A percentile compares a stretch with the other conserved stretches of the same genome.
Evolutionary conservation across 139 green algal genomes (phyloP).

Genomic region (Picochlorum sp.): DNA sequence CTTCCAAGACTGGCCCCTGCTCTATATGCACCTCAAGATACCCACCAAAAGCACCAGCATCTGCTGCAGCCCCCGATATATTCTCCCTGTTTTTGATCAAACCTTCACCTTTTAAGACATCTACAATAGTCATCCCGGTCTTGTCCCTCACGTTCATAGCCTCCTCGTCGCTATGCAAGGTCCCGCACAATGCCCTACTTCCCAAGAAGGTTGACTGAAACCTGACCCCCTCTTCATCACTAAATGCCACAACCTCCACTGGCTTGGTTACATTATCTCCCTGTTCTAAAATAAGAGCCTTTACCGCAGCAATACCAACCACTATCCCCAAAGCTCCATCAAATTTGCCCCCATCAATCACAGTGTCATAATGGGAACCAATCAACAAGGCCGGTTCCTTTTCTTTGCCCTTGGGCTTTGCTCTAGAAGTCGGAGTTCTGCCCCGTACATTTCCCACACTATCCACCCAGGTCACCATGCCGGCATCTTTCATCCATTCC

Average conservation of each 20-base stretch:
- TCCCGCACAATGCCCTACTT: conserved; percentile 56
- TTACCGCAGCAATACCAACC: conserved; percentile 62
- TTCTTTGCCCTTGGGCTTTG: not conserved
- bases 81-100: conserved; percentile 14
- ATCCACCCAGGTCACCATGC: conserved; percentile 63
- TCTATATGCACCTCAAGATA: conserved; percentile 95
- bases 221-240: conserved; percentile 84
- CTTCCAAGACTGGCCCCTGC: conserved; percentile 81
- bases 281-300: conserved; percentile 36
- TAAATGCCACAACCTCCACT: conserved; percentile 71
- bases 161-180: conserved; percentile 31
- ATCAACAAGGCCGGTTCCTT: conserved; percentile 41
- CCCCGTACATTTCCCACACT: conserved; percentile 76
- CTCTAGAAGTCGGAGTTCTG: conserved; percentile 13
- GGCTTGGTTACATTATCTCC: not conserved
- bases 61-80: conserved; percentile 10
- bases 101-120: conserved; percentile 33
- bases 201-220: conserved; percentile 90
- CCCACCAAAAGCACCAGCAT: not conserved
- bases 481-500: conserved; percentile 59
- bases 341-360: conserved; percentile 79
- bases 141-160: conserved; percentile 39
- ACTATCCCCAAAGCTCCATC: conserved; percentile 83
- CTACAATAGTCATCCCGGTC: conserved; percentile 37
- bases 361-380: conserved; percentile 87